phyloP scores from a whole-genome alignment of 495 filamentous ascomycete genomes.

The Tricharina praecox region DNA sequence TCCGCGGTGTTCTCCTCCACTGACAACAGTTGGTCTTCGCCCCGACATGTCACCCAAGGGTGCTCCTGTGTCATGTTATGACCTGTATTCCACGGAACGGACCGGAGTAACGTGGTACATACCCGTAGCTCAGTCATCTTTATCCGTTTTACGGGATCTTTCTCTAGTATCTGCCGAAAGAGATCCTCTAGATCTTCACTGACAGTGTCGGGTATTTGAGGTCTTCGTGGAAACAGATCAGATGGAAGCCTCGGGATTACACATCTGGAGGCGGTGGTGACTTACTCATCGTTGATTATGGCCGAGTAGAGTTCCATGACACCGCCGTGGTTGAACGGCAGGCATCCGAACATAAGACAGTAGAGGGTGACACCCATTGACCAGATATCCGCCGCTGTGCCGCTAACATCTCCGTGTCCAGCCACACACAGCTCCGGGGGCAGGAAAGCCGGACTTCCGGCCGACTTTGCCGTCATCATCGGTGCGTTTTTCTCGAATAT shows the following conservation, averaged over 20 bases:
- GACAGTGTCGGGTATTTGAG: constrained; percentile 36
- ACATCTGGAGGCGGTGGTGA: neutral
- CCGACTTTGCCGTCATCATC: constrained; percentile 88
- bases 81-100: neutral
- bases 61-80: constrained; percentile 56
- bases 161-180: constrained; percentile 51
- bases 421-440: constrained; percentile 83
- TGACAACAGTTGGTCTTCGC: constrained; percentile 62
- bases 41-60: constrained; percentile 79
- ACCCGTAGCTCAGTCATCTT: constrained; percentile 67
- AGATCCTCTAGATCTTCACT: constrained; percentile 49
- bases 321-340: constrained; percentile 62
- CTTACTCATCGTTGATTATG: constrained; percentile 48
- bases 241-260: neutral
- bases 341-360: constrained; percentile 69
- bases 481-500: constrained; percentile 83
- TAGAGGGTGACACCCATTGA: constrained; percentile 96
- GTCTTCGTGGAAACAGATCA: constrained; percentile 20
- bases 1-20: constrained; percentile 74
- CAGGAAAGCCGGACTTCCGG: constrained; percentile 87
- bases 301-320: constrained; percentile 79
- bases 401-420: constrained; percentile 74
- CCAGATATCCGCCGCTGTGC: constrained; percentile 88
- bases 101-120: constrained; percentile 26
- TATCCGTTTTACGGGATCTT: constrained; percentile 62